phyloP scores from a whole-genome alignment of 225 moss, liverwort and hornwort species.

The Rhytidiadelphus loreus region DNA sequence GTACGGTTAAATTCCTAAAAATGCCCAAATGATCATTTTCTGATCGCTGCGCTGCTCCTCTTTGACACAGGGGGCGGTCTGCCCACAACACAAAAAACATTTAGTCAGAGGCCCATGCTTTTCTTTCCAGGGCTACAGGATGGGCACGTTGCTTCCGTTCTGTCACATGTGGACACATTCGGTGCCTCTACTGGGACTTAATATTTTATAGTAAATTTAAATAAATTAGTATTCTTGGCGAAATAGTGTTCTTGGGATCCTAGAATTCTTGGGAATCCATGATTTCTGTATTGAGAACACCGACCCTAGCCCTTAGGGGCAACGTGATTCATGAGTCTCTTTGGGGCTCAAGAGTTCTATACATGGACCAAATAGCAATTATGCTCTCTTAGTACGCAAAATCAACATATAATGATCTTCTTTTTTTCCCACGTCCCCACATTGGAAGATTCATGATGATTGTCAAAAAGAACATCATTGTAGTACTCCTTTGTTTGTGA shows the following conservation, averaged over 20 bases:
- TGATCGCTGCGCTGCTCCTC: not conserved
- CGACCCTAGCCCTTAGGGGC: not conserved
- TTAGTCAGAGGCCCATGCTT: not conserved
- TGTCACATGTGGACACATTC: not conserved
- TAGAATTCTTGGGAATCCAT: not conserved
- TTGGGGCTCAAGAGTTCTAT: not conserved
- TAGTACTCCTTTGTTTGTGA: too few relatives aligned
- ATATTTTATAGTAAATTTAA: not conserved
- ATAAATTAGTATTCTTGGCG: not conserved
- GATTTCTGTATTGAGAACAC: not conserved
- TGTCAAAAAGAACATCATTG: not conserved
- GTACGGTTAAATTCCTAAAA: too few relatives aligned
- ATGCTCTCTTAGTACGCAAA: not conserved
- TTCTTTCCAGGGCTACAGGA: not conserved
- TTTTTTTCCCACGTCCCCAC: fast-evolving
- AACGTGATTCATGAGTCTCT: not conserved
- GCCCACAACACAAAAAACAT: not conserved
- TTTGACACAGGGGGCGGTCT: not conserved
- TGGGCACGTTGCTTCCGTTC: not conserved
- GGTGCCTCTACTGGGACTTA: not conserved
- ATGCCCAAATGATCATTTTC: not conserved
- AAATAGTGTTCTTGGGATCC: not conserved
- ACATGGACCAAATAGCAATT: not conserved
- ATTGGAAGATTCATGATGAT: not conserved
- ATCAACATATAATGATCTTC: not conserved